Evolutionary conservation across 1,139 yeast genomes (phyloP).

Genomic region (Pneumocystis carinii): DNA sequence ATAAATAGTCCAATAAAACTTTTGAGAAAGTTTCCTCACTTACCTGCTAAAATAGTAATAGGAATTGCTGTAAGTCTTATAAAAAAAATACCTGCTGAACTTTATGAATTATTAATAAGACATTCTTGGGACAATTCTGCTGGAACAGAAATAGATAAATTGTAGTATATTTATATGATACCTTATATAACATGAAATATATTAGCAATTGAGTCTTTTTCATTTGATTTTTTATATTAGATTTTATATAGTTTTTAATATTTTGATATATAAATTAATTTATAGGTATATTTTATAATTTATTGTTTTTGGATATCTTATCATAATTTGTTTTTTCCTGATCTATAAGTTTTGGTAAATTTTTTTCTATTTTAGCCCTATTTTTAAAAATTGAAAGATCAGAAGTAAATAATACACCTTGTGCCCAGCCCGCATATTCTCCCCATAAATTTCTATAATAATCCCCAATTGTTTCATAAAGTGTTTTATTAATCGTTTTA

Average conservation of each 20-base stretch:
- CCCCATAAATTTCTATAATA: conserved; percentile 69
- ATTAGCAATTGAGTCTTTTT: no score
- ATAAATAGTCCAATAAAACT: conserved; percentile 50
- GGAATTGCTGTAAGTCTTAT: conserved; percentile 37
- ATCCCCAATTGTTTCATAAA: conserved; percentile 44
- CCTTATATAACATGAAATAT: conserved; percentile 20
- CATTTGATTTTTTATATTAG: conserved; percentile 41
- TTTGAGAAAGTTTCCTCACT: conserved; percentile 54
- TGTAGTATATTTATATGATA: background rate
- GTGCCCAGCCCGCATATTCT: conserved; percentile 95
- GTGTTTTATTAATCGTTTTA: conserved; percentile 38
- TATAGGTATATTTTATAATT: conserved; percentile 58
- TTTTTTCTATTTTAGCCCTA: conserved; percentile 11
- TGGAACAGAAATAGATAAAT: conserved; percentile 8
- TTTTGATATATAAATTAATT: conserved; percentile 40
- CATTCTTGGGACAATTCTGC: conserved; percentile 47
- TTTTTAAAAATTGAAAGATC: conserved; percentile 33
- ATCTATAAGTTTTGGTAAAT: conserved; percentile 57
- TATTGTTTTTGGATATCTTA: conserved; percentile 45
- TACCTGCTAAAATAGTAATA: conserved; percentile 62
- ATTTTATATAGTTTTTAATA: conserved; percentile 58
- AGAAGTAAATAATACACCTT: conserved; percentile 75
- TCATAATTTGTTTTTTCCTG: conserved; percentile 51
- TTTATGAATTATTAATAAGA: conserved; percentile 54
- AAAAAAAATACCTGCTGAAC: conserved; percentile 52